Evolutionary conservation across 208 protist genomes (phyloP), one percentile per base, ranked within the genome.

Genomic region (Leptomonas pyrrhocoris): DNA sequence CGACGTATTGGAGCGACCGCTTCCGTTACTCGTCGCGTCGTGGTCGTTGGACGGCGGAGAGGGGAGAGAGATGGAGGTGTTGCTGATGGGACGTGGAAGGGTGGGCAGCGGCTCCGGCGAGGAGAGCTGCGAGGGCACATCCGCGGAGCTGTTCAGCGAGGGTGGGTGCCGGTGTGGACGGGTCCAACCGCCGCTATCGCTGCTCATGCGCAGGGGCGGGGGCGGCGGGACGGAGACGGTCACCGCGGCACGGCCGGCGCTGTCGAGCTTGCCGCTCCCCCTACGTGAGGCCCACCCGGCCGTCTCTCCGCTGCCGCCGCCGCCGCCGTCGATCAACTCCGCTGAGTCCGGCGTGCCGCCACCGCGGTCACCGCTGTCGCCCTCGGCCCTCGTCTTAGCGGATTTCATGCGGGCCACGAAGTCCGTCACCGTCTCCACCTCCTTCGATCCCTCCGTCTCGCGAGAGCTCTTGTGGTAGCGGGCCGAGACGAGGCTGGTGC

Each of bases 351-450:
- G 15, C 27, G 27, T 16, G 34, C 19, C 25, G 56, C n/a, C n/a
- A n/a, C n/a, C n/a, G n/a, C n/a, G n/a, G n/a, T n/a, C n/a, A n/a
- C n/a, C n/a, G n/a, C 34, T 21, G 56, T 62, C 40, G 40, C 40
- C 25, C 2, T 36, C 58, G 23, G 42, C 2, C 42, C 34, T 49
- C 38, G 11, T 5, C 58, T 64, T 64, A 15, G 58, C 25, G 2
- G 58, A 38, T 38, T 64, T 15, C 58, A 64, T 64, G 27, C 58
- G 38, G 38, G 58, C 58, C 13, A 64, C 58, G 3, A 64, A 64
- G 23, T 64, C 58, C 38, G 43, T 42, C 42, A 64, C 58, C 42
- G 28, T 64, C 43, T 64, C 58, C 21, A 64, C 43, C 42, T 64
- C 58, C 1, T 19, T 5, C 28, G 38, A 21, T 27, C 16, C 36